Evolutionary conservation across 1,284 basidiomycete genomes (phyloP).

Genomic region (Malassezia obtusa): DNA sequence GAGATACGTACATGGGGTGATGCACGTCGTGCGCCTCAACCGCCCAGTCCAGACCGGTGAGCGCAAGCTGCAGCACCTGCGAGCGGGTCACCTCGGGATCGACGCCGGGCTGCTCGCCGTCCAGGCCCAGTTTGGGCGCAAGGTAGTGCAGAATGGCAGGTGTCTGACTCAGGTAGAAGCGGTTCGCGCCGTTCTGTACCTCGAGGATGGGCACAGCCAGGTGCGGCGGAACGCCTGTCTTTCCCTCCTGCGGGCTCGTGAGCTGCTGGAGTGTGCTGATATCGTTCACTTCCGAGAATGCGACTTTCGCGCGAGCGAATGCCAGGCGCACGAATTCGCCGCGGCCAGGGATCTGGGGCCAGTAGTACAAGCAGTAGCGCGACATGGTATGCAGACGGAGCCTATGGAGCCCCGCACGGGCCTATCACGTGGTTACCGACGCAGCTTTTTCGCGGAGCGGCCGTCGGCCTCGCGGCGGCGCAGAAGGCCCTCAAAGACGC

Average conservation of each 20-base stretch:
- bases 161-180: conserved; percentile 49
- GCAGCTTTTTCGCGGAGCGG: conserved; percentile 4
- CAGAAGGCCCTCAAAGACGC: conserved; percentile 29
- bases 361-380: conserved; percentile 26
- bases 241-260: neutral
- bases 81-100: neutral
- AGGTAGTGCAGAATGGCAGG: conserved; percentile 52
- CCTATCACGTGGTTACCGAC: neutral
- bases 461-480: conserved; percentile 6
- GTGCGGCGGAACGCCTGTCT: neutral
- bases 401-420: neutral
- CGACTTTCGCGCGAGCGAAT: conserved; percentile 50
- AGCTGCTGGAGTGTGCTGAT: conserved; percentile 9
- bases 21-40: conserved; percentile 50
- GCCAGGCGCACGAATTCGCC: conserved; percentile 53
- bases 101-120: conserved; percentile 19
- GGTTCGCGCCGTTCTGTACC: neutral
- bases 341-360: conserved; percentile 51
- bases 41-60: conserved; percentile 52
- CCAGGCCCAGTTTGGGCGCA: conserved; percentile 48
- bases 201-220: neutral
- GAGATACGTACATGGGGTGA: conserved; percentile 17
- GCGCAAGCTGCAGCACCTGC: conserved; percentile 46
- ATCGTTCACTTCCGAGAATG: conserved; percentile 49
- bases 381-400: neutral